These are phyloP conservation scores for Yamadazyma ubonensis DNA, from an alignment of 805 yeast species.

Conservation along the genomic window DNA sequence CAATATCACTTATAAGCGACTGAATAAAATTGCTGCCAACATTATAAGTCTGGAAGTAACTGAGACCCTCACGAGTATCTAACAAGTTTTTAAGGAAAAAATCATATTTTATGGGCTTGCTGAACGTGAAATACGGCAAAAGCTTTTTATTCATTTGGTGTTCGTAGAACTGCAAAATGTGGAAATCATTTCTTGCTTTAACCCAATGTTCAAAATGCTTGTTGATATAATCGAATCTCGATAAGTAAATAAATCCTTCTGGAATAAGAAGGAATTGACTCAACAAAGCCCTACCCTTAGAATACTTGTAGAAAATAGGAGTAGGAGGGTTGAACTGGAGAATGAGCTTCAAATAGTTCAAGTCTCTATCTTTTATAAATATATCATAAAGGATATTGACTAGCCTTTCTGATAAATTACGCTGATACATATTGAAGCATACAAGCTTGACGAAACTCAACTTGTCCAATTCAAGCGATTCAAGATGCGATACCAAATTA, in stretches of 20 bases:
- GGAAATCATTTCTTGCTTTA: conserved; percentile 37
- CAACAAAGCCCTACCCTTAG: conserved; percentile 46
- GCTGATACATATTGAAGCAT: conserved; percentile 11
- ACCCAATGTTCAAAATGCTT: conserved; percentile 71
- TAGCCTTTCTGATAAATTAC: conserved; percentile 7
- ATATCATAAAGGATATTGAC: conserved; percentile 1
- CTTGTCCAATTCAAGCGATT: conserved; percentile 7
- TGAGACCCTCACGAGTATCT: conserved; percentile 77
- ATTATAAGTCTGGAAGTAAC: conserved; percentile 37
- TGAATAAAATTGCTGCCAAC: conserved; percentile 7
- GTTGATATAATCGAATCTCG: conserved; percentile 58
- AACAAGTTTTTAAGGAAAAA: conserved; percentile 74
- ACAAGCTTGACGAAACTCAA: conserved; percentile 7
- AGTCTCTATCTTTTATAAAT: conserved; percentile 25
- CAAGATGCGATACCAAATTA: conserved; percentile 8
- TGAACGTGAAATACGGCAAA: conserved; percentile 24
- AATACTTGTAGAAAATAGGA: conserved; percentile 25
- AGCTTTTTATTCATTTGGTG: conserved; percentile 24
- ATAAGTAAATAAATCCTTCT: conserved; percentile 66
- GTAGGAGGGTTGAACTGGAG: conserved; percentile 56
- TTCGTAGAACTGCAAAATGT: conserved; percentile 52
- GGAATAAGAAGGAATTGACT: conserved; percentile 64
- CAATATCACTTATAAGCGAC: conserved; percentile 11
- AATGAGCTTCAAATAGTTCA: conserved; percentile 43
- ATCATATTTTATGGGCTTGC: conserved; percentile 1